Percentiles rank a stretch among this genome's conserved stretches.
Conservation (phyloP, 2,329 filamentous ascomycete species). For the Cercospora sp. region DNA sequence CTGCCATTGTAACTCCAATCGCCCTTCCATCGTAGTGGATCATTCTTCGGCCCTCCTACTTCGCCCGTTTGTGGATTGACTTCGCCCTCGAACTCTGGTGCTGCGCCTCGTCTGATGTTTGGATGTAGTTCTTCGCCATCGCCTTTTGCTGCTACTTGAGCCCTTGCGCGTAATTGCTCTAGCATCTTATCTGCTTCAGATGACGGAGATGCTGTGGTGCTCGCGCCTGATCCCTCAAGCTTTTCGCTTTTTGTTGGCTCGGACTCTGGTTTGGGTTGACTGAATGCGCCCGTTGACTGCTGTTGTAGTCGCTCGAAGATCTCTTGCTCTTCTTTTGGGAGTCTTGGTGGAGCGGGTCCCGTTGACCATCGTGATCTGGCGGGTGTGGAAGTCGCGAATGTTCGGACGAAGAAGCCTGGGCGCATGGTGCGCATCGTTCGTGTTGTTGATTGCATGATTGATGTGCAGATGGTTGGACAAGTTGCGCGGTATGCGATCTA, state of each 20-base stretch:
- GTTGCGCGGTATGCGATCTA: neutral
- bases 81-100: conserved; percentile 91
- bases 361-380: conserved; percentile 38
- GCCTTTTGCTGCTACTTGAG: conserved; percentile 54
- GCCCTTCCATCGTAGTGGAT: conserved; percentile 80
- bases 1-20: conserved; percentile 95
- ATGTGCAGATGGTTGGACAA: neutral
- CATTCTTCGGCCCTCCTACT: conserved; percentile 95
- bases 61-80: conserved; percentile 91
- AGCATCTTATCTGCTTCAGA: conserved; percentile 31
- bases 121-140: conserved; percentile 67
- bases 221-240: conserved; percentile 7
- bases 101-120: conserved; percentile 71
- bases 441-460: conserved; percentile 29
- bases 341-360: conserved; percentile 74
- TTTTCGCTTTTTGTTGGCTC: conserved; percentile 11
- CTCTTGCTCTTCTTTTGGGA: conserved; percentile 85
- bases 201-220: conserved; percentile 17
- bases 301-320: conserved; percentile 85
- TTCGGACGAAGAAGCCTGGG: conserved; percentile 32
- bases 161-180: conserved; percentile 37
- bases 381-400: conserved; percentile 48
- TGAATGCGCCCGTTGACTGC: conserved; percentile 73
- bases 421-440: conserved; percentile 29
- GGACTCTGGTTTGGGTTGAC: conserved; percentile 53